Percentiles rank a stretch among this genome's conserved stretches.
These are phyloP conservation scores for Kodamaea kakaduensis DNA, from an alignment of 805 yeast genomes.

Conservation along the genomic window DNA sequence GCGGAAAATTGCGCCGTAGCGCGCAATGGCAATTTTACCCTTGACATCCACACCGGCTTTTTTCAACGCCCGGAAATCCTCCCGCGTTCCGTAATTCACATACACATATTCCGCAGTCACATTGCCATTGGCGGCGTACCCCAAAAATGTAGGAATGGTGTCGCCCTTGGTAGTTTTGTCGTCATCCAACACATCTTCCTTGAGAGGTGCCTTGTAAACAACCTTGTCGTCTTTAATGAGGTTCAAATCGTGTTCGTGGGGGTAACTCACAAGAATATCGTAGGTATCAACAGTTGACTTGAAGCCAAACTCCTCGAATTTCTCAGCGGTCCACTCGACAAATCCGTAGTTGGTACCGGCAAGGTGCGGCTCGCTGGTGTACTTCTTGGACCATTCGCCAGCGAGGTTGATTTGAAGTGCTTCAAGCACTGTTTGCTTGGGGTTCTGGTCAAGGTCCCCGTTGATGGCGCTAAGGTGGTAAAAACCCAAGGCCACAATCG, in stretches of 20 bases:
- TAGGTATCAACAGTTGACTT: constrained; percentile 45
- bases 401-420: constrained; percentile 36
- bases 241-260: constrained; percentile 42
- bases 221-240: constrained; percentile 30
- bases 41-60: constrained; percentile 40
- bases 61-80: constrained; percentile 48
- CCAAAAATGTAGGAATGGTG: constrained; percentile 50
- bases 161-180: constrained; percentile 39
- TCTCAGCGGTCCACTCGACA: constrained; percentile 48
- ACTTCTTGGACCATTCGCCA: constrained; percentile 39
- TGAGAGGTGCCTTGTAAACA: constrained; percentile 45
- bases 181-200: constrained; percentile 45
- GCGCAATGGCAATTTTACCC: constrained; percentile 56
- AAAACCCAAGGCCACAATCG: neutral
- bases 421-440: constrained; percentile 20
- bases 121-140: constrained; percentile 62
- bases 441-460: constrained; percentile 7
- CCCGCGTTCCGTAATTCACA: constrained; percentile 55
- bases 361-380: constrained; percentile 40
- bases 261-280: constrained; percentile 53
- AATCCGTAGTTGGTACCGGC: constrained; percentile 43
- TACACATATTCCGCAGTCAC: constrained; percentile 53
- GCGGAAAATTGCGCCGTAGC: constrained; percentile 48
- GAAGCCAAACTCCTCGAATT: constrained; percentile 51
- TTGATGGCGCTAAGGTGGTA: neutral